Evolutionary conservation across 1,284 basidiomycete genomes (phyloP).

Genomic region (Phylloboletellus chloephorus): DNA sequence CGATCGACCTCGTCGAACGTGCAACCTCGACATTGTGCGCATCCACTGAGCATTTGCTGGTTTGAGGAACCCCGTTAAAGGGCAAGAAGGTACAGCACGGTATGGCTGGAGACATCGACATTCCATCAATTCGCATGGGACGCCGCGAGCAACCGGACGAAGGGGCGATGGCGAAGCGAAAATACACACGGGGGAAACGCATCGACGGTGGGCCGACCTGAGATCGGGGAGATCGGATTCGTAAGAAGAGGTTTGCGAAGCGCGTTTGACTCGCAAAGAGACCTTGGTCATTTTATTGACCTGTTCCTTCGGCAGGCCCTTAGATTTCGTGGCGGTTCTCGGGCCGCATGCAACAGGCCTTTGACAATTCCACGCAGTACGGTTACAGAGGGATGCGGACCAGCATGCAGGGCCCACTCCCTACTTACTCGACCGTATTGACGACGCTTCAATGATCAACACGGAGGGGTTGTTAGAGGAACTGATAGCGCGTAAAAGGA

Average conservation of each 20-base stretch:
- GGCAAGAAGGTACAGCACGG: constrained; percentile 1
- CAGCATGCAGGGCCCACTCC: neutral
- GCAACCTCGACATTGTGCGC: too few species aligned
- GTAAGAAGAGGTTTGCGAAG: constrained; percentile 23
- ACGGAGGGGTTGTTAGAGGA: constrained; percentile 4
- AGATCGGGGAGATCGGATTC: constrained; percentile 12
- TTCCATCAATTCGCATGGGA: constrained; percentile 15
- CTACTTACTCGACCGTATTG: constrained; percentile 6
- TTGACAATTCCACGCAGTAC: constrained; percentile 12
- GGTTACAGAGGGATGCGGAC: neutral
- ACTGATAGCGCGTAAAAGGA: neutral
- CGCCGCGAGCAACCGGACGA: constrained; percentile 11
- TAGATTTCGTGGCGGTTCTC: constrained; percentile 17
- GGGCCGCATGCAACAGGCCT: constrained; percentile 18
- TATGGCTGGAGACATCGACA: constrained; percentile 13
- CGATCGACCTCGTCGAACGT: constrained; percentile 20
- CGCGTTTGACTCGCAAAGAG: constrained; percentile 3
- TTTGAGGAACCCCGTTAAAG: constrained; percentile 6
- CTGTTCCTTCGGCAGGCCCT: neutral
- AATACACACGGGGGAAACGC: constrained; percentile 3
- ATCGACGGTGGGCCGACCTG: constrained; percentile 7
- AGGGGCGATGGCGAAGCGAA: constrained; percentile 8
- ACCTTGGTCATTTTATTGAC: neutral
- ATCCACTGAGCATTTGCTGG: constrained; percentile 19
- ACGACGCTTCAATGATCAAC: constrained; percentile 13